These are phyloP conservation scores for Ascochyta koolunga DNA, from an alignment of 2,329 filamentous ascomycete species.

Conservation along the genomic window DNA sequence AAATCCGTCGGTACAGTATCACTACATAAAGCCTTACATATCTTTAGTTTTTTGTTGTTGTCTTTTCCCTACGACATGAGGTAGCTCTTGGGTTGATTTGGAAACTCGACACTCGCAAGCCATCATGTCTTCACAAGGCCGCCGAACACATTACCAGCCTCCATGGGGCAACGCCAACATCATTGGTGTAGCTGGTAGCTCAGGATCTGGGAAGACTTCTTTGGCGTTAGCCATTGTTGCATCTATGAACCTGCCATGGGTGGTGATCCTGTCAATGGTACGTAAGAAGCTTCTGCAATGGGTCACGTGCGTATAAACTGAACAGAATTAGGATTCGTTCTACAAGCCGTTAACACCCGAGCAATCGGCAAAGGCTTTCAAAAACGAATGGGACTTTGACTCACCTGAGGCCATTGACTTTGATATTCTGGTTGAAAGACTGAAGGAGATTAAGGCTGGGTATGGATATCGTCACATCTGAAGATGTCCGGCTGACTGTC, in stretches of 20 bases:
- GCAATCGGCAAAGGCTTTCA: constrained; percentile 79
- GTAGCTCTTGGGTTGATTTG: not conserved
- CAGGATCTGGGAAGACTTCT: constrained; percentile 94
- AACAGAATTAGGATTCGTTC: constrained; percentile 78
- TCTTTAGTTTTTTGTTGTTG: constrained; percentile 16
- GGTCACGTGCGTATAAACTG: constrained; percentile 34
- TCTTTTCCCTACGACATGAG: constrained; percentile 16
- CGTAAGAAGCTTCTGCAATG: constrained; percentile 18
- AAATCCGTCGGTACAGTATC: constrained; percentile 23
- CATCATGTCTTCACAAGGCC: constrained; percentile 33
- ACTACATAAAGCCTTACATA: constrained; percentile 21
- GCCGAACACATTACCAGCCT: constrained; percentile 77
- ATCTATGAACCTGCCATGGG: constrained; percentile 92
- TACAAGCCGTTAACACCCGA: constrained; percentile 88
- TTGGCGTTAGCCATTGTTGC: constrained; percentile 89
- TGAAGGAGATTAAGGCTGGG: constrained; percentile 90
- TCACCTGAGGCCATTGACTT: constrained; percentile 95
- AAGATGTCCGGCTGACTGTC: constrained; percentile 21
- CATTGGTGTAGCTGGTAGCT: constrained; percentile 94
- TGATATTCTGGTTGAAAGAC: constrained; percentile 78
- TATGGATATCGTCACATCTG: constrained; percentile 50
- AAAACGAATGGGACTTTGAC: constrained; percentile 95
- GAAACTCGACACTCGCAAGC: not conserved
- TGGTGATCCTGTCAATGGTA: constrained; percentile 97
- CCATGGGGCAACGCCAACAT: constrained; percentile 97